Percentiles rank a stretch among this genome's conserved stretches.
phyloP scores from a whole-genome alignment of 2,329 filamentous ascomycete species.

The Thyridium curvatum region DNA sequence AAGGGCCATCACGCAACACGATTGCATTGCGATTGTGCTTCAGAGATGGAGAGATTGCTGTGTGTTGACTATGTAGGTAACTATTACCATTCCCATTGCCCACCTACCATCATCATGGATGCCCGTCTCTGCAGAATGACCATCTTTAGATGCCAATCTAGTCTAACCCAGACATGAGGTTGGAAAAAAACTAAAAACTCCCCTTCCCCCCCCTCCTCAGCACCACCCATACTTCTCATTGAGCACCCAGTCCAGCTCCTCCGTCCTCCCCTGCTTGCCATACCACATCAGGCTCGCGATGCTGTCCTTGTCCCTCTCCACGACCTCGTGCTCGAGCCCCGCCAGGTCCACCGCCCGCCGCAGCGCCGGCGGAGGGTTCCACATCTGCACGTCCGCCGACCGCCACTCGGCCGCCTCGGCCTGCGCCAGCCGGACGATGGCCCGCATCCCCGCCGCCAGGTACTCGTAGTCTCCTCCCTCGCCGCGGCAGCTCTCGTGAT shows the following conservation, averaged over 20 bases:
- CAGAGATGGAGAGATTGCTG: too few species aligned
- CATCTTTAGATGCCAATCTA: too few species aligned
- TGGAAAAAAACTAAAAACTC: too few species aligned
- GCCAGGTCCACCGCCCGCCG: constrained; percentile 37
- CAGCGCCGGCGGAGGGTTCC: constrained; percentile 66
- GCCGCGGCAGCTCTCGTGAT: too few species aligned
- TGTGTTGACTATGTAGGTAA: too few species aligned
- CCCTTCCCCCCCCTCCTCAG: constrained; percentile 36
- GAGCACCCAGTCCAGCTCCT: constrained; percentile 61
- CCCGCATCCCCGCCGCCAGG: constrained; percentile 47
- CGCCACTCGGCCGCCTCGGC: constrained; percentile 66
- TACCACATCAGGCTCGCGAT: constrained; percentile 71
- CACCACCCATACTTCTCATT: constrained; percentile 80
- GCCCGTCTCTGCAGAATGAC: too few species aligned
- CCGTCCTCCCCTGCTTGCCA: constrained; percentile 39
- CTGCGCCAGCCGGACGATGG: constrained; percentile 61
- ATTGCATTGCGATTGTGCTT: too few species aligned
- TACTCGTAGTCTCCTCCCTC: constrained; percentile 29
- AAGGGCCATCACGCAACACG: too few species aligned
- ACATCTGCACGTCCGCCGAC: constrained; percentile 66
- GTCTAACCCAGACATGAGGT: too few species aligned
- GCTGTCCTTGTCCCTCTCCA: constrained; percentile 57
- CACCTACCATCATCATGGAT: too few species aligned
- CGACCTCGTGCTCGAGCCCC: constrained; percentile 41
- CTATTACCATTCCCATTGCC: too few species aligned